Base-by-base conservation (phyloP, 23 red algal genomes). In the Gracilaria gracilis region DNA sequence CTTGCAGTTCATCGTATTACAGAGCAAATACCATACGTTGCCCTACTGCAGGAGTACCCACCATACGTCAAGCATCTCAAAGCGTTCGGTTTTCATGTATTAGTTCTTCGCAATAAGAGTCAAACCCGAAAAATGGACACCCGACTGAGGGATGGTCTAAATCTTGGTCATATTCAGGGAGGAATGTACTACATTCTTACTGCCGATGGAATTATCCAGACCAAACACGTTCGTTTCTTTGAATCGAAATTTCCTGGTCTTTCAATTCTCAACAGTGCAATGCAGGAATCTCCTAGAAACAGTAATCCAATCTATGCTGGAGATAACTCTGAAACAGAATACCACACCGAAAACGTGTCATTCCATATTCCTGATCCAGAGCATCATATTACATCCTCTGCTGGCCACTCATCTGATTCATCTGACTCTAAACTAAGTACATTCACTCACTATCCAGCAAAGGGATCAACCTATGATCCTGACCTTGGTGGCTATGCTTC, bases 161-260 rank as follows among this genome's bases (percentile, higher is more conserved):
- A 78, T 54, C 75, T 89, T 29, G 50, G 37, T 34, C 67, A 89
- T 71, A 25, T 66, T 28, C 24, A 73, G 15, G 71, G 86, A 32
- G 86, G 67, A 58, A 67, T 89, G 34, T 89, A 89, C 35, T 4
- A 13, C 19, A 78, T 89, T n/a, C 72, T 89, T 19, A 89, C 86
- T 19, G 11, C 31, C 40, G 8, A 39, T 32, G 72, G 55, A 49
- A 51, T 89, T 11, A 28, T 65, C 25, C 24, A 23, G 4, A 79
- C 86, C 13, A 89, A 89, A 66, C 86, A 89, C 40, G 47, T 89
- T 47, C 69, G 72, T 4, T 61, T 78, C 29, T 27, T 75, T 38
- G 86, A 89, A 32, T 33, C 31, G 21, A 16, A 31, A 21, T 89
- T 89, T 47, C 70, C 70, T 32, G 86, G 86, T 51, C 6, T 53